Base-by-base conservation (phyloP, 2,329 filamentous ascomycete genomes). In the Talaromyces sp. region DNA sequence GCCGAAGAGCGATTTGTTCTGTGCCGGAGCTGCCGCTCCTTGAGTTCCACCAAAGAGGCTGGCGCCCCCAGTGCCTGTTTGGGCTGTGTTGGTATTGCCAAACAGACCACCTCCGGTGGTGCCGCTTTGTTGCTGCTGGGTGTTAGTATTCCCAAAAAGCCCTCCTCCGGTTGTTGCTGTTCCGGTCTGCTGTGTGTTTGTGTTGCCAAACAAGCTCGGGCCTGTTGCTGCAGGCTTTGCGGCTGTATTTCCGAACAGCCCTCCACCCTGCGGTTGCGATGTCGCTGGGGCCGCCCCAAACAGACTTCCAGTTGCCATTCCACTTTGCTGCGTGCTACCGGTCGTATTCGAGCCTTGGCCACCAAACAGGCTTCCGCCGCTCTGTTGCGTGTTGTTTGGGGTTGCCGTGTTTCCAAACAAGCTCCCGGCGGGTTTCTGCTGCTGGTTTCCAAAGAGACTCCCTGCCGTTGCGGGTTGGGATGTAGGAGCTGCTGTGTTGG, bases 1-100 rank as follows among this genome's bases (percentile, higher is more conserved):
- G 47, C 73, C 69, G 58, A 78, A 75, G 12, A 72, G 57, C 23
- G 75, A 71, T 60, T 76, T 75, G 36, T 69, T 61, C 59, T 76
- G 74, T 28, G 67, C 68, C 62, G 77, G 76, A 51, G 67, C 66
- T 1, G 71, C 67, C 33, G 66, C 66, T 51, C 66, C 68, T 56
- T 68, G 60, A 9, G 65, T 68, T 28, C 74, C 73, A n/a, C 60
- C 61, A 57, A 78, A 78, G 12, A 77, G 52, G 42, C 73, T 71
- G 18, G 68, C 68, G 9, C 62, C 42, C 67, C 51, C 40, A 2
- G 61, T 30, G 28, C 68, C 60, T 58, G 68, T 51, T 62, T 71
- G 70, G 27, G 68, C 52, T n/a, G 68, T 67, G 36, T 61, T 69
- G 44, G 59, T 66, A 27, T 63, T 64, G 27, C 61, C 61, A 42